Base-by-base conservation (phyloP, 2,329 filamentous ascomycete genomes). In the Alternaria arbusti region DNA sequence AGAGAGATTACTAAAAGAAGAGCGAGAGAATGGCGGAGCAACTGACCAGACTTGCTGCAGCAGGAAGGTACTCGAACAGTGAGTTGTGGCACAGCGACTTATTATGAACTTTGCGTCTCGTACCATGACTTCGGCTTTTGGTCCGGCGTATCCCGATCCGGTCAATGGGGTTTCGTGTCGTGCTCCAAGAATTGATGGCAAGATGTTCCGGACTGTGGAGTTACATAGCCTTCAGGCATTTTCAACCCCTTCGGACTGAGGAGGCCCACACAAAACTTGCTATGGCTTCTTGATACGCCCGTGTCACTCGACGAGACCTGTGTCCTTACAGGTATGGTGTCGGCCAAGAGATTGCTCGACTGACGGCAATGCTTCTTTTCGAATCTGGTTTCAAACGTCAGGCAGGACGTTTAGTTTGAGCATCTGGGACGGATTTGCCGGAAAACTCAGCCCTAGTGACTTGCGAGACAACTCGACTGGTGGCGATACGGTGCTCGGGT, bases 21-120 rank as follows among this genome's bases (percentile, higher is more conserved):
- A 69, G 52, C 47, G 58, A 50, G 40, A 11, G 54, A 61, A 40
- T n/a, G 13, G 12, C 67, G 61, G 69, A 71, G 65, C 67, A 68
- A 69, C 70, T 72, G 66, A 74, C 67, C 74, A 76, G 73, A 70
- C 74, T 74, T 70, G 69, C 72, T 75, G 68, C 65, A 68, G 69
- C 63, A 69, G 70, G 70, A 61, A 61, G 65, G 57, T 49, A 61
- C 44, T 45, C 32, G 26, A 54, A 54, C 30, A 36, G 26, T 17
- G 45, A 45, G 45, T 25, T 54, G 61, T 66, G 67, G 70, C 64
- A 49, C 59, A 44, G 50, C 55, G 49, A 59, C 63, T 70, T 74
- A 68, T 66, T 78, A 77, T 73, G 67, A 72, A 62, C 60, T 66
- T 49, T 57, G 40, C 45, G 57, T 62, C 50, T 58, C 59, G 49